These are phyloP conservation scores for Cryptococcus sp. DNA, from an alignment of 1,284 basidiomycete genomes.

Conservation along the genomic window DNA sequence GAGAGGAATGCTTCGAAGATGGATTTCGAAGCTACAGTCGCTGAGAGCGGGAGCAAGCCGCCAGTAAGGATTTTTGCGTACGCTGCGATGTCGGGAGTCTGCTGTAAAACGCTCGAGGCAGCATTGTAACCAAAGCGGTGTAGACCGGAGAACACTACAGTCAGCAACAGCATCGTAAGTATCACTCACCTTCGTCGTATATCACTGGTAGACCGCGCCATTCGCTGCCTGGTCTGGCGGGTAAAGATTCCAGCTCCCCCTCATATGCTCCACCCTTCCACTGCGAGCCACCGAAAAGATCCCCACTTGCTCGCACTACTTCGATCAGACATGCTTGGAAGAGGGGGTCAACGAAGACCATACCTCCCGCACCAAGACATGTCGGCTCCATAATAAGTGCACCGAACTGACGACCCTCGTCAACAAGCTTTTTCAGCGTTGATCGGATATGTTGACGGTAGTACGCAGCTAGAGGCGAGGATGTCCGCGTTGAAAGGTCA, in stretches of 20 bases:
- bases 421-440: constrained; percentile 60
- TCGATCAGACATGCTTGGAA: constrained; percentile 90
- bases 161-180: not conserved
- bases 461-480: constrained; percentile 62
- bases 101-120: constrained; percentile 66
- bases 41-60: constrained; percentile 82
- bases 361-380: constrained; percentile 93
- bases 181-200: constrained; percentile 72
- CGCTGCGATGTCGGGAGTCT: constrained; percentile 80
- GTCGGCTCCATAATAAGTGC: constrained; percentile 89
- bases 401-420: constrained; percentile 56
- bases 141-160: constrained; percentile 80
- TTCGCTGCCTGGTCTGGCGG: constrained; percentile 14
- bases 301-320: constrained; percentile 63
- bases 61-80: constrained; percentile 95
- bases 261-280: constrained; percentile 13
- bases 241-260: constrained; percentile 12
- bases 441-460: constrained; percentile 67
- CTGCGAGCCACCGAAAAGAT: constrained; percentile 51
- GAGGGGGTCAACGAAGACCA: constrained; percentile 96
- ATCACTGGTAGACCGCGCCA: constrained; percentile 86
- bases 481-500: constrained; percentile 66
- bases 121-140: constrained; percentile 78
- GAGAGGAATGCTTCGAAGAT: constrained; percentile 82
- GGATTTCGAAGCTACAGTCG: constrained; percentile 74